Conservation (phyloP, 768 basidiomycete species). For the Tremella fuciformis region DNA sequence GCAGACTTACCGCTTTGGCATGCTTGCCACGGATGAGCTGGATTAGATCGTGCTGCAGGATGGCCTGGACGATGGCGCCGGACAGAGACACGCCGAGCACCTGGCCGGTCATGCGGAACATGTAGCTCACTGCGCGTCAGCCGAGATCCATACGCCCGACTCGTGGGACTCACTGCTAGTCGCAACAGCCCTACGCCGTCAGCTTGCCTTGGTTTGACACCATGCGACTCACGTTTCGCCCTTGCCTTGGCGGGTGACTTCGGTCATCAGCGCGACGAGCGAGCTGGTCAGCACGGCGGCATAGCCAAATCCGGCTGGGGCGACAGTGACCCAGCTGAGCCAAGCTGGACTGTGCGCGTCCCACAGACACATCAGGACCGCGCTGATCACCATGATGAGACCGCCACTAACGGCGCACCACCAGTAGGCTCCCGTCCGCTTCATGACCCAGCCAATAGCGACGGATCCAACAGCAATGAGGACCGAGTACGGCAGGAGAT, state of each 20-base stretch:
- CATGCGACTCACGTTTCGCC: conserved; percentile 38
- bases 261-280: conserved; percentile 48
- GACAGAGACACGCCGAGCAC: conserved; percentile 89
- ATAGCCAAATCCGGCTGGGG: conserved; percentile 43
- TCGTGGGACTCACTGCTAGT: conserved; percentile 70
- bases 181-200: conserved; percentile 58
- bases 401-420: conserved; percentile 60
- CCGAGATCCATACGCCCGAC: not conserved
- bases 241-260: conserved; percentile 34
- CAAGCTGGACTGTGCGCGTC: conserved; percentile 55
- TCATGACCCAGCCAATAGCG: conserved; percentile 71
- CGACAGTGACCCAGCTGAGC: conserved; percentile 43
- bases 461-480: conserved; percentile 82
- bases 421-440: conserved; percentile 76
- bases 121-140: conserved; percentile 71
- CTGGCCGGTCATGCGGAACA: conserved; percentile 91
- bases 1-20: conserved; percentile 54
- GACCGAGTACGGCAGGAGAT: conserved; percentile 83
- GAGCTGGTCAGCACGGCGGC: conserved; percentile 45
- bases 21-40: conserved; percentile 72
- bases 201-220: conserved; percentile 1
- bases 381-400: conserved; percentile 61
- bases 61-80: conserved; percentile 76
- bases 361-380: conserved; percentile 67
- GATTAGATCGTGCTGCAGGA: conserved; percentile 69